A percentile compares a stretch with the other conserved stretches of the same genome.
Evolutionary conservation across 2,329 filamentous ascomycete genomes (phyloP).

Genomic region (Diatrype stigma): DNA sequence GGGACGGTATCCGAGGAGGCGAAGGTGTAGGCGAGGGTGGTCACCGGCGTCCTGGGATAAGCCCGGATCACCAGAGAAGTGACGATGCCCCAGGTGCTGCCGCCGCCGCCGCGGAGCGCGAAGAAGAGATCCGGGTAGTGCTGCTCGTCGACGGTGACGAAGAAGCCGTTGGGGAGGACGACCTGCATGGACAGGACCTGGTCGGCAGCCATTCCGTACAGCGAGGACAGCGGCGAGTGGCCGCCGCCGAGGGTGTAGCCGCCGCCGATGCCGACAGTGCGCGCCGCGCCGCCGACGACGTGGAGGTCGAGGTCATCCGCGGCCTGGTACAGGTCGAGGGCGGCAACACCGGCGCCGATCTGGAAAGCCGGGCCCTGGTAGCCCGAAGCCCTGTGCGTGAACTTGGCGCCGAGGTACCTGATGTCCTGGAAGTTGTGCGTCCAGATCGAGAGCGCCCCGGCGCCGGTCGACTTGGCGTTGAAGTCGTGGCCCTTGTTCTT

Average conservation of each 20-base stretch:
- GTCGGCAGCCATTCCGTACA: constrained; percentile 46
- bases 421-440: constrained; percentile 31
- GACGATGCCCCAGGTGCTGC: constrained; percentile 39
- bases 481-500: constrained; percentile 52
- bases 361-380: constrained; percentile 46
- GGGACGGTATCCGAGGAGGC: constrained; percentile 17
- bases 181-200: constrained; percentile 46
- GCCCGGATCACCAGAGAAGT: constrained; percentile 32
- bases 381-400: constrained; percentile 17
- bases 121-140: constrained; percentile 46
- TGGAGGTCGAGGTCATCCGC: constrained; percentile 41
- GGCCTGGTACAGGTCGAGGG: constrained; percentile 46
- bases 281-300: constrained; percentile 48
- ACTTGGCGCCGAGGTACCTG: constrained; percentile 23
- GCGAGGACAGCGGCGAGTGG: constrained; percentile 43
- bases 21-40: constrained; percentile 27
- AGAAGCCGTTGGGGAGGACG: constrained; percentile 39
- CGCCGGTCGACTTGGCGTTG: constrained; percentile 33
- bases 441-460: constrained; percentile 32
- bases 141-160: constrained; percentile 35
- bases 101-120: constrained; percentile 43
- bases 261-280: constrained; percentile 47
- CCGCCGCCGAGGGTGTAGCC: constrained; percentile 46
- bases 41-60: constrained; percentile 29
- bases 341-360: constrained; percentile 51